Evolutionary conservation across 495 filamentous ascomycete species (phyloP), one percentile per base, ranked within the genome.

Genomic region (Penicillium fimorum): DNA sequence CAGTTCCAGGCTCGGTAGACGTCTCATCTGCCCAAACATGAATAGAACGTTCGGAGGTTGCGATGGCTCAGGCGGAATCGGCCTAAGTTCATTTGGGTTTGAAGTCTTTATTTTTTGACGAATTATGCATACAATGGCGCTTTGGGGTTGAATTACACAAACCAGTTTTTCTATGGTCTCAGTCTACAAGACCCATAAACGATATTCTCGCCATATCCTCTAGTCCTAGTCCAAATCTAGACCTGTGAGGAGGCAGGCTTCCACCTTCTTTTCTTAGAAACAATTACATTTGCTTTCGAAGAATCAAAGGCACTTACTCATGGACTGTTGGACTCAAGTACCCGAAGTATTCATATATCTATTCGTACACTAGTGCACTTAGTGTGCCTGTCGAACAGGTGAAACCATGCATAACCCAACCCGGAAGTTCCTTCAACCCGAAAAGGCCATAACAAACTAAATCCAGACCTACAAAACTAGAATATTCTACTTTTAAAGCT

Each of bases 1-100:
- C 94, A 98, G 73, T 98, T 98, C 65, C 92, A 98, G 76, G 95
- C 95, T 47, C 85, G 93, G 64, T 97, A 62, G 74, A 40, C 10
- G 9, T 15, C 13, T 15, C 2, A 37, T 37, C 17, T 17, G 17
- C 5, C 5, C 38, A 18, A 20, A 48, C 12, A 30, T 12, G 11
- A 50, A 41, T n/a, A 18, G 15, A 5, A 15, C 18, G 17, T 17
- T 24, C 22, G 37, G 40, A 43, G 6, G 25, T 35, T 25, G 25
- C 35, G 48, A 52, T 22, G 22, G 37, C 32, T 30, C 42, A 12
- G 52, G 43, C 11, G 53, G 56, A 64, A 59, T 32, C 22, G 37
- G 49, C 22, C 25, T 56, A 20, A 46, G 51, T 41, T 43, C 30
- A 29, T 38, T 48, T 42, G 42, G 59, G 62, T 59, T 42, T 54